Evolutionary conservation across 176 grass and related monocot genomes (phyloP), one percentile per base, ranked within the genome.

Genomic region (Oryza longistaminata): DNA sequence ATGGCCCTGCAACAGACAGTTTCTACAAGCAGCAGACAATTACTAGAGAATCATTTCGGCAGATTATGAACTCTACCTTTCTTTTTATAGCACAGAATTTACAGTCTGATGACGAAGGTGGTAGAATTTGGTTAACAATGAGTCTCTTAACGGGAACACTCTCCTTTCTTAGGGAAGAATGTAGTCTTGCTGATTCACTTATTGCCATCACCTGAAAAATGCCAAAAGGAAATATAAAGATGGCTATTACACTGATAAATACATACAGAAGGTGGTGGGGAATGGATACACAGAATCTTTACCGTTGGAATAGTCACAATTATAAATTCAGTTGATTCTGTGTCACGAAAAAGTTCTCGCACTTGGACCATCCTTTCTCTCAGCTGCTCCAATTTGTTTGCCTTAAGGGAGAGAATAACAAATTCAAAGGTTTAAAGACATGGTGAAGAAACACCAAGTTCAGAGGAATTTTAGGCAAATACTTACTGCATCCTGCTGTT

Each of bases 81-180:
- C 96, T 98, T 91, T 95, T 98, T 83, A 98, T 98, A 58, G 96
- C 85, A 75, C 96, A 98, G 73, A 98, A 98, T 88, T 95, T 98
- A 83, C 96, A 98, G 67, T 95, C 96, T 35, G 92, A 93, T 31
- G 87, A 80, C 7, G 96, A 95, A 58, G 93, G 96, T 76, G 93
- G 96, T 69, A 98, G 77, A 85, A 98, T 64, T 93, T 98, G 96
- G 87, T 98, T 98, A 81, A 98, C 89, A 26, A 98, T 85, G 15
- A 98, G 89, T 73, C 93, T 92, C 74, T 79, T 98, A 72, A 95
- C 93, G 37, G 96, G 96, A 79, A 98, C 96, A 82, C 80, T 88
- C 89, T 98, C 96, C 89, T 98, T 98, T 67, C 85, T 90, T 46
- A 98, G 83, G 2, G 96, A 98, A 58, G 91, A 85, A 85, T 86